Base-by-base conservation (phyloP, 352 stramenopile genomes). In the Phytophthora pluvialis region DNA sequence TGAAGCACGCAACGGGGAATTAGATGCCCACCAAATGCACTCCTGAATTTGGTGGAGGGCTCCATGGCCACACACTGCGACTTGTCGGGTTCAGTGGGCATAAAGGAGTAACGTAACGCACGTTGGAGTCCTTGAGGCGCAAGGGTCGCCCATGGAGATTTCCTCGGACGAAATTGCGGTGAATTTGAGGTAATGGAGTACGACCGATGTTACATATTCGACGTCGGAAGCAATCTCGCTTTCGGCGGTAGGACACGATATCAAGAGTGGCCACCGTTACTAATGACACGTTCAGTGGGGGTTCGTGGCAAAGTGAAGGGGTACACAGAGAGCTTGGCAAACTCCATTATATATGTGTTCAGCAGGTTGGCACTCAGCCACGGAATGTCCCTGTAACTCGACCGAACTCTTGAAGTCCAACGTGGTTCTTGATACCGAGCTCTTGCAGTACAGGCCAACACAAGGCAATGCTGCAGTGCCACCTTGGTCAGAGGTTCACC, bases 371-470 rank as follows among this genome's bases (percentile, higher is more conserved):
- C n/a, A n/a, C n/a, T n/a, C n/a, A n/a, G n/a, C n/a, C n/a, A n/a
- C n/a, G n/a, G n/a, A n/a, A n/a, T n/a, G n/a, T n/a, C n/a, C n/a
- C n/a, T n/a, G n/a, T n/a, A n/a, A n/a, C n/a, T n/a, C n/a, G 35
- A 58, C 60, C 60, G 52, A 33, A 63, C 60, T 63, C 51, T 68
- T n/a, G n/a, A n/a, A n/a, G n/a, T n/a, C n/a, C n/a, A n/a, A n/a
- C n/a, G n/a, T n/a, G n/a, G n/a, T n/a, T n/a, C n/a, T n/a, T 68
- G 12, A 21, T 6, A 43, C 35, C 36, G n/a, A 21, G 10, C 12
- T 43, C 12, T 18, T 18, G 6, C 36, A 43, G 12, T 18, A 13
- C n/a, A 43, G 36, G 12, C 12, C n/a, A 43, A 43, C n/a, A 40
- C 6, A 16, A 43, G n/a, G 36, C 11, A 6, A n/a, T 40, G 13